Evolutionary conservation across 192 early-diverging fungal species (phyloP), one percentile per base, ranked within the genome.

Genomic region (Mortierella alpina): DNA sequence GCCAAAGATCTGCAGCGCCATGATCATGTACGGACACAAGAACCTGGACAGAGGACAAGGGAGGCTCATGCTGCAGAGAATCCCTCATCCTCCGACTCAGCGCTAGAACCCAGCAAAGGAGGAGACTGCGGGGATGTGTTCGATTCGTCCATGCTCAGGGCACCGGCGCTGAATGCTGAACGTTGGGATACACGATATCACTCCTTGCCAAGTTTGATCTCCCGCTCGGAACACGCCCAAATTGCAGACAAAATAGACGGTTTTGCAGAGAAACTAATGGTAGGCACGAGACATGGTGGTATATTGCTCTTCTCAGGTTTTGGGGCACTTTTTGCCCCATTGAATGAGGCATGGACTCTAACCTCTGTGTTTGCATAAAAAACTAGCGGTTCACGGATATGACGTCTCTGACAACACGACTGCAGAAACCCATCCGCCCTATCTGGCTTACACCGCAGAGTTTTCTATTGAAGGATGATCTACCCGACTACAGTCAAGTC

Each of bases 371-470:
- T 31, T 31, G 31, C 31, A 31, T 31, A 2, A 31, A 31, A 31
- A 31, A 15, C 4, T 64, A 67, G 73, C 79, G 85, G 39, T 72
- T 49, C 83, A 87, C 17, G 79, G 79, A 51, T 59, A 86, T 58
- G 86, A 89, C 65, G 50, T 87, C 18, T 9, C 51, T 42, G 56
- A 53, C 80, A 0, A 57, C 54, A 2, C 67, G 67, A 4, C 61
- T 95, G 1, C 4, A 31, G 14, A 93, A 93, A 70, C 93, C 95
- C 6, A 75, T 97, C 48, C 86, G 95, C 15, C 93, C 95, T 0
- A 80, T 96, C n/a, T 96, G 95, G 95, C 78, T 96, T 15, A 91
- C 92, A 1, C 90, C 91, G 2, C 84, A 89, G 15, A 88, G 89
- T 20, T 71, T 73, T n/a, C 59, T 91, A 8, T 73, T 73, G 7